phyloP scores from a whole-genome alignment of 768 basidiomycete genomes.

The Macrolepiota fuliginosa region DNA sequence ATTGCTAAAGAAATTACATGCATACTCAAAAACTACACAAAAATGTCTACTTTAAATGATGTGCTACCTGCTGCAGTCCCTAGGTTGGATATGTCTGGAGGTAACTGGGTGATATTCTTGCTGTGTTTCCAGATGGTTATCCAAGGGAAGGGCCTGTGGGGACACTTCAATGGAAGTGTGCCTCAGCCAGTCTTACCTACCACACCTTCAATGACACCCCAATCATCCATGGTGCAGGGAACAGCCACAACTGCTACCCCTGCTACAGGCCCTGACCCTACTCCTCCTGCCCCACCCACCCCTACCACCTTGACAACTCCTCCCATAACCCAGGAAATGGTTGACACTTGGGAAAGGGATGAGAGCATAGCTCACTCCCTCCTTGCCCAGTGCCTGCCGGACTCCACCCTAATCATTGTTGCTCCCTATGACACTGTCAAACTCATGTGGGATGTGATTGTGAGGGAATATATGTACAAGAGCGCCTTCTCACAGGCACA shows the following conservation, averaged over 20 bases:
- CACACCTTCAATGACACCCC: no score
- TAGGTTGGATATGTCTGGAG: constrained; percentile 28
- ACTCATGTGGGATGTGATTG: constrained; percentile 29
- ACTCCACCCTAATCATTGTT: constrained; percentile 26
- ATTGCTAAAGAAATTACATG: neutral
- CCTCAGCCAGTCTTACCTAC: no score
- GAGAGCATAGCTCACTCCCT: constrained; percentile 28
- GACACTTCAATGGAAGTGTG: constrained; percentile 24
- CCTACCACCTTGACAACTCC: neutral
- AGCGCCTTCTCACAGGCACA: constrained; percentile 28
- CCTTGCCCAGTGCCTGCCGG: constrained; percentile 30
- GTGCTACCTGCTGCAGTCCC: constrained; percentile 18
- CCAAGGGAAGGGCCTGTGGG: constrained; percentile 26
- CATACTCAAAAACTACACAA: neutral
- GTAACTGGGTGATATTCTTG: constrained; percentile 30
- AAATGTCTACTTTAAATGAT: neutral
- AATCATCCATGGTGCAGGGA: no score
- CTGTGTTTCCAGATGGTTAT: constrained; percentile 26
- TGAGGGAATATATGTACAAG: constrained; percentile 29
- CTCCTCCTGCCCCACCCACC: neutral
- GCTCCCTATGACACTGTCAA: constrained; percentile 22
- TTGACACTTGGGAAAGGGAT: constrained; percentile 29
- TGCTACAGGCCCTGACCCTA: no score
- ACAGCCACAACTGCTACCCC: neutral
- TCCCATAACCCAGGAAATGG: neutral